Base-by-base conservation (phyloP, 2,329 filamentous ascomycete species). In the Samsoniella hepiali region DNA sequence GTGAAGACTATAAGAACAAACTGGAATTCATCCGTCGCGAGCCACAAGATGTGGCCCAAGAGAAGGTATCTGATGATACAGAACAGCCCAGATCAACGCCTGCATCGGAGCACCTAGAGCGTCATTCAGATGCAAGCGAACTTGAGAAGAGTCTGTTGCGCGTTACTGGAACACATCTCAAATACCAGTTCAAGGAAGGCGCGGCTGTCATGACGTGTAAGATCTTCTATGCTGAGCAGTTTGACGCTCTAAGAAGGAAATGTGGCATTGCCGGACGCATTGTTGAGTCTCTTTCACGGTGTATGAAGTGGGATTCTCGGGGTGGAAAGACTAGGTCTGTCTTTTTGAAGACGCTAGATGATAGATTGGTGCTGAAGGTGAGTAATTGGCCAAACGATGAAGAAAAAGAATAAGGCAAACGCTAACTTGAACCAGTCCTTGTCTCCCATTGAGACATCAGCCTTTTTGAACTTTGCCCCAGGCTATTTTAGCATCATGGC, bases 401-500 rank as follows among this genome's bases (percentile, higher is more conserved):
- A 66, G 73, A 66, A 72, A 45, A 36, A 13, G 11, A 47, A 31
- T 2, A 51, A 29, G 3, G 42, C n/a, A 29, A 7, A 29, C 17
- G 34, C 61, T 63, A 32, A 63, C 34, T 17, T 15, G 2, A 8
- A 32, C 64, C 85, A 96, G 79, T 93, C 91, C 0, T 81, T 99
- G 10, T 94, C 93, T 2, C 88, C 91, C 1, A 88, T 97, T 59
- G 95, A 99, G 77, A 96, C 95, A 1, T 89, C 92, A 44, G 93
- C 95, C 0, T 99, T 99, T 76, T 84, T 98, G 68, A 90, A 90
- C 69, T 99, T 99, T 72, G 96, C 95, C 0, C 95, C 95, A 1
- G 93, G 94, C 44, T 99, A 99, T 78, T 99, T 99, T 75, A 90
- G 89, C 70, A 96, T 99, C 73, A 98, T 98, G 89, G 92, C 93